A percentile compares a stretch with the other conserved stretches of the same genome.
phyloP scores from a whole-genome alignment of 169 alveolate species.

The Plasmodium cynomolgi region DNA sequence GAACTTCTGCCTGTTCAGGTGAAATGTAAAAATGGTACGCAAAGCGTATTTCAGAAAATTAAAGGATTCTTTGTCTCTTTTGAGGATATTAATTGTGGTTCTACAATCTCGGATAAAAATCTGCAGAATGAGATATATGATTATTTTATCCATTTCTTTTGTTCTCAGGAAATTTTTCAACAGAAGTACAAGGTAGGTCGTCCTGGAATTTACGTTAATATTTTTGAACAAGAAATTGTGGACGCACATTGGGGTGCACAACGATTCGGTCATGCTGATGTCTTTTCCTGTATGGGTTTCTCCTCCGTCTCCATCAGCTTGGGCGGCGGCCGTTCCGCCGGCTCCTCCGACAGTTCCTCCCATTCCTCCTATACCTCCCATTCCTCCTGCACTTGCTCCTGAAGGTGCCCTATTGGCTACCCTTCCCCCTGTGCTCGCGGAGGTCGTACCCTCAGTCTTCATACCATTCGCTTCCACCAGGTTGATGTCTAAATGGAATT shows the following conservation, averaged over 20 bases:
- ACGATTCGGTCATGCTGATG: slow-evolving; percentile 32
- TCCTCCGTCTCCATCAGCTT: not conserved
- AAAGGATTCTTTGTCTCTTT: slow-evolving; percentile 61
- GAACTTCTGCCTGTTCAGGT: slow-evolving; percentile 49
- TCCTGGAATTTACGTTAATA: slow-evolving; percentile 61
- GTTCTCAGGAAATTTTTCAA: slow-evolving; percentile 53
- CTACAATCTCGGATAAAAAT: slow-evolving; percentile 35
- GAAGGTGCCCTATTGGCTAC: not conserved
- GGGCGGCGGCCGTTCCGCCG: not conserved
- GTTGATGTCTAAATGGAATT: slow-evolving; percentile 22
- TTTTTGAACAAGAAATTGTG: slow-evolving; percentile 69
- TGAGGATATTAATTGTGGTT: slow-evolving; percentile 65
- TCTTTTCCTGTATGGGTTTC: not conserved
- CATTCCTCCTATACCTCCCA: too few species aligned
- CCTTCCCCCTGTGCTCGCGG: not conserved
- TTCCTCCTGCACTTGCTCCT: not conserved
- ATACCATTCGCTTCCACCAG: not conserved
- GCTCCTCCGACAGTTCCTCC: not conserved
- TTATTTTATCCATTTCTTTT: slow-evolving; percentile 54
- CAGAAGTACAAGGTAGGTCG: slow-evolving; percentile 40
- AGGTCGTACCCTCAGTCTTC: not conserved
- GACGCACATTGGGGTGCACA: slow-evolving; percentile 47
- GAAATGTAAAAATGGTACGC: slow-evolving; percentile 28
- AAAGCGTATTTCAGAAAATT: slow-evolving; percentile 58
- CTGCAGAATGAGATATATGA: slow-evolving; percentile 51